Percentiles rank a stretch among this genome's conserved stretches.
Conservation (phyloP, 1,284 basidiomycete genomes). For the Cerioporus squamosus region DNA sequence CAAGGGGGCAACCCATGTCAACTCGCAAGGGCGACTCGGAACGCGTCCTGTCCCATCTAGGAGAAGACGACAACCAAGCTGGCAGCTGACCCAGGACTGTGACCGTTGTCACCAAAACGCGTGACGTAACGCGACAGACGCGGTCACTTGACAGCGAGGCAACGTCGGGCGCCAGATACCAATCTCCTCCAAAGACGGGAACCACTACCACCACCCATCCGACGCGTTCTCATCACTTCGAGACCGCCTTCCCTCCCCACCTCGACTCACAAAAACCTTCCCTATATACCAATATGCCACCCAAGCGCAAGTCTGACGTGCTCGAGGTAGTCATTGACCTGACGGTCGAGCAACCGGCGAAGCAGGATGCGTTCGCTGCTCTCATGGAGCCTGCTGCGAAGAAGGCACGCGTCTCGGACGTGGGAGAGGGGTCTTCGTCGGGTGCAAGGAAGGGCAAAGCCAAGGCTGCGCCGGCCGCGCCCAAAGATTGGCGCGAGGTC, state of each 20-base stretch:
- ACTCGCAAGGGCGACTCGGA: no score
- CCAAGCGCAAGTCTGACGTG: conserved; percentile 36
- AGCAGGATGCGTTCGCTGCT: conserved; percentile 2
- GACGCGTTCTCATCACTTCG: background rate
- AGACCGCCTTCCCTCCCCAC: background rate
- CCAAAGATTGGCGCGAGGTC: conserved; percentile 35
- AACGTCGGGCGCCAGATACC: no score
- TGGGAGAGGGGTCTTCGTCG: conserved; percentile 23
- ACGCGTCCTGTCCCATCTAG: no score
- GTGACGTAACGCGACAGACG: conserved; percentile 19
- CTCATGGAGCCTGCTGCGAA: conserved; percentile 37
- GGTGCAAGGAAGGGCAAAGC: conserved; percentile 31
- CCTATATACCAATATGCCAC: conserved; percentile 20
- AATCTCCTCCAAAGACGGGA: no score
- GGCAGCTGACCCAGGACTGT: no score
- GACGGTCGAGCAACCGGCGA: background rate
- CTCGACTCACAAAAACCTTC: background rate
- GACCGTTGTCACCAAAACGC: conserved; percentile 2
- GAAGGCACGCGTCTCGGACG: conserved; percentile 60
- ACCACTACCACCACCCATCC: no score
- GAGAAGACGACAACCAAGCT: no score
- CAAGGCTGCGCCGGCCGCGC: conserved; percentile 8
- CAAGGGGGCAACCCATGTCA: no score
- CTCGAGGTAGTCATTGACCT: conserved; percentile 19
- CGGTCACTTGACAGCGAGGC: conserved; percentile 12